phyloP scores from a whole-genome alignment of 2,329 filamentous ascomycete species.

The Simplicillium aogashimaense region DNA sequence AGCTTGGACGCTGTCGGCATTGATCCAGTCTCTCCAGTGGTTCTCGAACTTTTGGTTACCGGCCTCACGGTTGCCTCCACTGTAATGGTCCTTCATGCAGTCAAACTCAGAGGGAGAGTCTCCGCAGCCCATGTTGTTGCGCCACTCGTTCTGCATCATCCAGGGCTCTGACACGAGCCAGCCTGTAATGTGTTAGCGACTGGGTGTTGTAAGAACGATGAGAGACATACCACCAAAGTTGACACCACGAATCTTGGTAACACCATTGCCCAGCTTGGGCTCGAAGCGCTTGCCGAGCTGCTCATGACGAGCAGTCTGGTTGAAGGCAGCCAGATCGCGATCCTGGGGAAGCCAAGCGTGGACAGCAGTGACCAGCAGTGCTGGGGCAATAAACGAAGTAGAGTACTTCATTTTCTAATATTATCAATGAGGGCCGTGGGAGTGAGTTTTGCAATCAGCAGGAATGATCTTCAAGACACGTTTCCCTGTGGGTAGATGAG shows the following conservation, averaged over 20 bases:
- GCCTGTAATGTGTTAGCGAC: constrained; percentile 4
- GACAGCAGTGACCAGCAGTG: constrained; percentile 10
- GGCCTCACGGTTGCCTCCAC: constrained; percentile 16
- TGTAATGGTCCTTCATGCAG: constrained; percentile 28
- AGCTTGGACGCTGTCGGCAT: constrained; percentile 18
- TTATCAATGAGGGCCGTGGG: background rate
- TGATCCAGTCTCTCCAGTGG: constrained; percentile 31
- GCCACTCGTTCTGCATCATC: constrained; percentile 35
- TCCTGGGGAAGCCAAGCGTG: constrained; percentile 20
- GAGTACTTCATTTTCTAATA: constrained; percentile 13
- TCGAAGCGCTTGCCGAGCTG: constrained; percentile 20
- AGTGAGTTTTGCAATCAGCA: background rate
- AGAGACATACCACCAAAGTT: constrained; percentile 36
- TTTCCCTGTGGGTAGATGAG: no score
- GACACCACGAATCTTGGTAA: constrained; percentile 38
- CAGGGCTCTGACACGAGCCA: constrained; percentile 39
- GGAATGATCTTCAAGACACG: background rate
- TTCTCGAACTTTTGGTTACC: constrained; percentile 34
- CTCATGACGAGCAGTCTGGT: constrained; percentile 19
- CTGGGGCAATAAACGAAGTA: constrained; percentile 8
- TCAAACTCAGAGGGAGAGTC: constrained; percentile 36
- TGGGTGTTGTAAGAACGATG: background rate
- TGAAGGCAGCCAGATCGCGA: constrained; percentile 20
- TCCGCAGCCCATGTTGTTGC: constrained; percentile 32
- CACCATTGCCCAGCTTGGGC: constrained; percentile 12